Conservation (phyloP, 768 basidiomycete genomes). For the Lyophyllum shimeji region DNA sequence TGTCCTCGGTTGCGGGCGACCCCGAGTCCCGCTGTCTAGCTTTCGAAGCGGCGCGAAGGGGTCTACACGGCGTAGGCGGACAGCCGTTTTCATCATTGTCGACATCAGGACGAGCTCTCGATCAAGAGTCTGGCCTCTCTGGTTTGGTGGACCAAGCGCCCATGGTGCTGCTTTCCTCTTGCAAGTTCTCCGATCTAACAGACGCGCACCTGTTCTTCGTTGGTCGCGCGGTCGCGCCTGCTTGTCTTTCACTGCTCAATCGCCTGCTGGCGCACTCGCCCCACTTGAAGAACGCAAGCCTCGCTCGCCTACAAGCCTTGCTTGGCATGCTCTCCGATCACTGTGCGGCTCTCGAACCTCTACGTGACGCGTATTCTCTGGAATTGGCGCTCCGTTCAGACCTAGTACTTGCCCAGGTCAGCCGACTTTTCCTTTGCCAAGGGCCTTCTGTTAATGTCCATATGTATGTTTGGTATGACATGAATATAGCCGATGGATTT, state of each 20-base stretch:
- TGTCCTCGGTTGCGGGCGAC: slow-evolving; percentile 6
- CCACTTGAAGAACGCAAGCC: neutral
- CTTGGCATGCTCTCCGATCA: slow-evolving; percentile 19
- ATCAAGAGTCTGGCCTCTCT: slow-evolving; percentile 50
- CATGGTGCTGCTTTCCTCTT: slow-evolving; percentile 24
- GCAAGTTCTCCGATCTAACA: slow-evolving; percentile 6
- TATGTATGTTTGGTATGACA: slow-evolving; percentile 15
- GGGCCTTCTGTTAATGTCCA: slow-evolving; percentile 20
- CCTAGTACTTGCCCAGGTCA: slow-evolving; percentile 44
- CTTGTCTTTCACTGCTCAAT: slow-evolving; percentile 27
- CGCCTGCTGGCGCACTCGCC: slow-evolving; percentile 24
- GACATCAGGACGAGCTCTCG: slow-evolving; percentile 41
- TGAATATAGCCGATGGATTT: slow-evolving; percentile 51
- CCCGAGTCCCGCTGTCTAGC: slow-evolving; percentile 14
- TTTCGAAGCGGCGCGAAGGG: slow-evolving; percentile 39
- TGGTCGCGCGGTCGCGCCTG: slow-evolving; percentile 32
- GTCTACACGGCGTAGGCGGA: slow-evolving; percentile 17
- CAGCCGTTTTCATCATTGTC: slow-evolving; percentile 9
- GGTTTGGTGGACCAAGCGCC: slow-evolving; percentile 40
- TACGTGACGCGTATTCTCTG: slow-evolving; percentile 20
- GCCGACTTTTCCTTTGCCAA: slow-evolving; percentile 22
- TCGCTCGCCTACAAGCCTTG: slow-evolving; percentile 13
- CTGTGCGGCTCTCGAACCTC: slow-evolving; percentile 16
- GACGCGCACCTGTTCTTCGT: slow-evolving; percentile 35
- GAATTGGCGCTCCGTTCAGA: slow-evolving; percentile 32